Evolutionary conservation across 768 basidiomycete species (phyloP).

Genomic region (Nidula microcarpa): DNA sequence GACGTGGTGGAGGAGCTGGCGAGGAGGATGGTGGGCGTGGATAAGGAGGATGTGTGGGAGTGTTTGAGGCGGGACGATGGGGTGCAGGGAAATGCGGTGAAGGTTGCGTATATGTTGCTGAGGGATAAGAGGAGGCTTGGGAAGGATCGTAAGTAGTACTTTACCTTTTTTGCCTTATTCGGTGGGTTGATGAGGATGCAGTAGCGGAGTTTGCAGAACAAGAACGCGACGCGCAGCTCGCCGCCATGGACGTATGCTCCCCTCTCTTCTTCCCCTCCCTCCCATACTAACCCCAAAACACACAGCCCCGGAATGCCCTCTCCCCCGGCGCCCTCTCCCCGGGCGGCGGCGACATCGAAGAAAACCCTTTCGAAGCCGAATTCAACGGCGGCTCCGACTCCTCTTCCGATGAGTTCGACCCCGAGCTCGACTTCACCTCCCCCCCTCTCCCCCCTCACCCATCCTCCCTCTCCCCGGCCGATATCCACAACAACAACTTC

Average conservation of each 20-base stretch:
- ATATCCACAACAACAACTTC: slow-evolving; percentile 21
- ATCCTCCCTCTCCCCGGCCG: no score
- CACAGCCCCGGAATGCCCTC: slow-evolving; percentile 64
- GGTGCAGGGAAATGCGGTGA: slow-evolving; percentile 85
- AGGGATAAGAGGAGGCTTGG: slow-evolving; percentile 84
- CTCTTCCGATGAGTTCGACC: not conserved
- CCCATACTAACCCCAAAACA: not conserved
- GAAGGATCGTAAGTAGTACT: slow-evolving; percentile 66
- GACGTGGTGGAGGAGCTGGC: slow-evolving; percentile 85
- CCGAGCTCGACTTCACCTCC: slow-evolving; percentile 11
- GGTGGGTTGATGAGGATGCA: slow-evolving; percentile 16
- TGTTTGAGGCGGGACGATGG: slow-evolving; percentile 82
- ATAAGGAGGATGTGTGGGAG: slow-evolving; percentile 85
- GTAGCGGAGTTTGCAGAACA: slow-evolving; percentile 81
- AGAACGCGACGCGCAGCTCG: slow-evolving; percentile 78
- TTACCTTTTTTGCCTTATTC: no score
- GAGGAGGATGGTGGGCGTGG: slow-evolving; percentile 65
- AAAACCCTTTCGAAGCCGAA: slow-evolving; percentile 79
- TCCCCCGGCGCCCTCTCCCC: slow-evolving; percentile 71
- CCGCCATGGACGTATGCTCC: slow-evolving; percentile 71
- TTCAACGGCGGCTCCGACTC: slow-evolving; percentile 59
- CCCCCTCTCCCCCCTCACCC: slow-evolving; percentile 5
- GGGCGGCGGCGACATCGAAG: slow-evolving; percentile 55
- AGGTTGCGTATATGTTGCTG: slow-evolving; percentile 93
- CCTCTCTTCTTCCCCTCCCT: not conserved